Conservation (phyloP, 345 rosid genomes). For the Nasturtium officinale region DNA sequence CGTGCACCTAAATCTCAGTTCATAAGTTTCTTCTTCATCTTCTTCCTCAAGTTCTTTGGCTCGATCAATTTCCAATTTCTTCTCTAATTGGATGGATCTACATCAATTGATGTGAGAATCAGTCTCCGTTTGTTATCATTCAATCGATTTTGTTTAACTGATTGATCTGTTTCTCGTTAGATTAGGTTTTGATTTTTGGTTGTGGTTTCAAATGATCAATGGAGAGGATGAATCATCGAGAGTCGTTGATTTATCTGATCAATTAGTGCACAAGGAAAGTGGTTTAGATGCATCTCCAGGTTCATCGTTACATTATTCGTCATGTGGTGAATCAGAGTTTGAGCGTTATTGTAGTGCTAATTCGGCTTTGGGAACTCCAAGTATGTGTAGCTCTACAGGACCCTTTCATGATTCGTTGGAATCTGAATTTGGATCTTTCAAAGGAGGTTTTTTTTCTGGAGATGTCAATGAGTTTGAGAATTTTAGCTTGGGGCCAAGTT, state of each 20-base stretch:
- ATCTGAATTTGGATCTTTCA: slow-evolving; percentile 65
- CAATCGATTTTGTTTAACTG: background rate
- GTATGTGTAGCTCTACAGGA: slow-evolving; percentile 61
- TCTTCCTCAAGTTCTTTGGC: background rate
- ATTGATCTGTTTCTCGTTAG: background rate
- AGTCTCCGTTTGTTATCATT: background rate
- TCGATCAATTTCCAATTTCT: slow-evolving; percentile 7
- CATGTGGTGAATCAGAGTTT: slow-evolving; percentile 83
- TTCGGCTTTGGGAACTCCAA: slow-evolving; percentile 80
- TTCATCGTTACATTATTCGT: slow-evolving; percentile 68
- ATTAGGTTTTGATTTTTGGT: slow-evolving; percentile 17
- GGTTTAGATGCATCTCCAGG: slow-evolving; percentile 51
- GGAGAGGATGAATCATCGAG: slow-evolving; percentile 49
- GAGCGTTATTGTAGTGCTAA: slow-evolving; percentile 85
- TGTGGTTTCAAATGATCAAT: slow-evolving; percentile 50
- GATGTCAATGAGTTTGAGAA: slow-evolving; percentile 58
- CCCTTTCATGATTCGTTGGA: slow-evolving; percentile 61
- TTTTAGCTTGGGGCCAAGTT: slow-evolving; percentile 64
- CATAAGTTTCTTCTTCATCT: background rate
- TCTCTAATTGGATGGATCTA: slow-evolving; percentile 22
- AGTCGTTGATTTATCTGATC: slow-evolving; percentile 44
- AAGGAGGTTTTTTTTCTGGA: slow-evolving; percentile 43
- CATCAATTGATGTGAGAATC: background rate
- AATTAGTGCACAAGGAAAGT: slow-evolving; percentile 41
- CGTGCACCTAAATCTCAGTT: slow-evolving; percentile 17